phyloP scores from a whole-genome alignment of 208 protist genomes.

The Acanthamoeba triangularis region DNA sequence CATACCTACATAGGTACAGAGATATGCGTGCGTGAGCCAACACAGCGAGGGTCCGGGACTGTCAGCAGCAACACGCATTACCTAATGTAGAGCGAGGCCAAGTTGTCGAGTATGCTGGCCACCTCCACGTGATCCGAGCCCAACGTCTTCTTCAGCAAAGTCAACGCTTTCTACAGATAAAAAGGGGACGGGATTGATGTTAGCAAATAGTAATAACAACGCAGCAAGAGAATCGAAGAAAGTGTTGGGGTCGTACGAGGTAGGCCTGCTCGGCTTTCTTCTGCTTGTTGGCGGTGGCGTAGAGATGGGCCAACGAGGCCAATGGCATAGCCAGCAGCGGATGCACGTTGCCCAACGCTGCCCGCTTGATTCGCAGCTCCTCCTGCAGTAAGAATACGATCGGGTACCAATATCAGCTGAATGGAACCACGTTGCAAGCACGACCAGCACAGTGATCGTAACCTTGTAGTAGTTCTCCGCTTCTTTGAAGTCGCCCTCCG shows the following conservation, averaged over 20 bases:
- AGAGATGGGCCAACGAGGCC: conserved; percentile 42
- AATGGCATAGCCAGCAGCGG: conserved; percentile 49
- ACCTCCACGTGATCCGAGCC: conserved; percentile 2
- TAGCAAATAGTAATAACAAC: neutral
- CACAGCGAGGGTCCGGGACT: too few species aligned
- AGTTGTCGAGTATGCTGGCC: conserved; percentile 10
- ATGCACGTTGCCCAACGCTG: conserved; percentile 33
- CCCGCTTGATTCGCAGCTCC: conserved; percentile 20
- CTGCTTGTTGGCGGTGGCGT: conserved; percentile 7
- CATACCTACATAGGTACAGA: neutral
- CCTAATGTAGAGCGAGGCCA: conserved; percentile 23
- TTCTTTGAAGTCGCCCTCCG: conserved; percentile 69
- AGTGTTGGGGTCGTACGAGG: neutral
- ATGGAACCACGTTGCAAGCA: neutral
- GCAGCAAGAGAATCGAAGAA: neutral
- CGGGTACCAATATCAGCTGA: too few species aligned
- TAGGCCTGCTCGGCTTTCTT: conserved; percentile 58
- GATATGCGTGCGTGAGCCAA: too few species aligned
- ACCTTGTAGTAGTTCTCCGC: conserved; percentile 69
- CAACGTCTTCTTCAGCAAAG: conserved; percentile 37
- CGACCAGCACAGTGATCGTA: neutral
- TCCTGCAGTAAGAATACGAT: neutral
- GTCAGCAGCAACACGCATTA: neutral
- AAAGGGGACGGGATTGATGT: too few species aligned
- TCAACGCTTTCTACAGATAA: conserved; percentile 4